Evolutionary conservation across 169 alveolate genomes (phyloP).

Genomic region (Plasmodium cynomolgi): DNA sequence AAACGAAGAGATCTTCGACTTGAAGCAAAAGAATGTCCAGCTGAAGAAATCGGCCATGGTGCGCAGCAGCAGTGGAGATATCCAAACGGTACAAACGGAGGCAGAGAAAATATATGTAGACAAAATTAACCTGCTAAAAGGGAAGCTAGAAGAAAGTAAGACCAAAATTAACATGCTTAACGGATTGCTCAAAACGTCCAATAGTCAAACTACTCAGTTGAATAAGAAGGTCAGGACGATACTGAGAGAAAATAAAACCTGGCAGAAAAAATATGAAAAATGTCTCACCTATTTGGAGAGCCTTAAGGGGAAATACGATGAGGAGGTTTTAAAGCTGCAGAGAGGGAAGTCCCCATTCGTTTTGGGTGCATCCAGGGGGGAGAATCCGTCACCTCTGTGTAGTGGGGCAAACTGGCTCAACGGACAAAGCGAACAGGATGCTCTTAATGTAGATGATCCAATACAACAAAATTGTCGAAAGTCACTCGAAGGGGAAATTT

Average conservation of each 20-base stretch:
- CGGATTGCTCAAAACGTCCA: constrained; percentile 58
- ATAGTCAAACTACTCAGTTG: constrained; percentile 45
- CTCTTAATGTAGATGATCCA: not conserved
- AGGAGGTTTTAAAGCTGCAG: not conserved
- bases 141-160: constrained; percentile 51
- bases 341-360: not conserved
- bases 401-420: not conserved
- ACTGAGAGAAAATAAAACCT: constrained; percentile 55
- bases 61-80: constrained; percentile 4
- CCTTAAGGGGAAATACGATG: constrained; percentile 42
- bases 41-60: not conserved
- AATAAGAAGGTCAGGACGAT: constrained; percentile 29
- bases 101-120: constrained; percentile 37
- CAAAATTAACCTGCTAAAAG: constrained; percentile 39
- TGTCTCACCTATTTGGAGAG: constrained; percentile 45
- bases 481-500: not conserved
- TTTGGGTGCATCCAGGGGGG: not conserved
- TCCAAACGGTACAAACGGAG: constrained; percentile 24
- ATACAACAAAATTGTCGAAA: not conserved
- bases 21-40: constrained; percentile 24
- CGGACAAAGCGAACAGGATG: not conserved
- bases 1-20: constrained; percentile 40
- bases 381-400: not conserved
- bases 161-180: constrained; percentile 39
- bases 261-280: constrained; percentile 63